Base-by-base conservation (phyloP, 148 eudicot genomes). In the Polygonum aviculare region DNA sequence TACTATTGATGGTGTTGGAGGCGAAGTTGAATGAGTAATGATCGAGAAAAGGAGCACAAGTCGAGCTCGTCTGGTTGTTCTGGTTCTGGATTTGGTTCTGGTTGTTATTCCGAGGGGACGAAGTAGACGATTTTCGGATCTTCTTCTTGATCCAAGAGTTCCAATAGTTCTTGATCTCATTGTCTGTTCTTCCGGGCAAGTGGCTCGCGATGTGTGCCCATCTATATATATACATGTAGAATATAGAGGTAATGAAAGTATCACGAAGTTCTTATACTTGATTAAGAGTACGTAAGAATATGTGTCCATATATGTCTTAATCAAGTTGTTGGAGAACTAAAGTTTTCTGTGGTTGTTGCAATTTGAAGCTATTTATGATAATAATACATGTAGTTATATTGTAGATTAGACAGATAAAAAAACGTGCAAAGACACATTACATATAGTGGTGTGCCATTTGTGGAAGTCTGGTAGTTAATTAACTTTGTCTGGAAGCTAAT, bases 191-290 rank as follows among this genome's bases (percentile, higher is more conserved):
- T 51, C 98, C 98, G 0, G 98, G 98, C 69, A 94, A 81, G 77
- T 94, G 98, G 76, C 93, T 91, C 50, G 98, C 98, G 67, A 94
- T 94, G 67, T 91, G 98, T 31, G 97, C 98, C 98, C 98, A 94
- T 81, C 98, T 94, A 72, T 81, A 2, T 94, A 72, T 81, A 2
- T 75, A 54, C 36, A 40, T 41, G 19, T 47, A 16, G 9, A 65
- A 52, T 75, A 44, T 45, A 38, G 38, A 48, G 44, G 55, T 50
- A 21, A 7, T 44, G 7, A 44, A 54, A 1, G 49, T 19, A n/a
- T 36, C 40, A 72, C 11, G 16, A 12, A n/a, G 72, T 33, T 18
- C 18, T 70, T 10, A 70, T 70, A 70, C 49, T 38, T 16, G 47
- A 57, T 7, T 57, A 55, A 2, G 62, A 55, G 62, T 57, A 57